These are phyloP conservation scores for Gliomastix tumulicola DNA, from an alignment of 2,329 filamentous ascomycete genomes.

Conservation along the genomic window DNA sequence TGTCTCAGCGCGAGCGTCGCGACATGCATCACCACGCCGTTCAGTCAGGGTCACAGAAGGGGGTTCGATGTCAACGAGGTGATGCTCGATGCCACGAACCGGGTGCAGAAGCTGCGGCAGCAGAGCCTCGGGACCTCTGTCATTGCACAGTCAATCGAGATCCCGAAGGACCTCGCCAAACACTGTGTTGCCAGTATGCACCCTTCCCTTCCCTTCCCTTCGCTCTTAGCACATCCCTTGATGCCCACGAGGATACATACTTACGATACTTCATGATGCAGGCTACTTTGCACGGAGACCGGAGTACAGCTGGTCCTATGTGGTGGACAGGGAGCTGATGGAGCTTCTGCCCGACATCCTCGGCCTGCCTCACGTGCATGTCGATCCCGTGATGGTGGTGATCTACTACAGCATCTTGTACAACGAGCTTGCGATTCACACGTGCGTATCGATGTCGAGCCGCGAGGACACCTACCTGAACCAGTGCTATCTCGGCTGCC, in stretches of 20 bases:
- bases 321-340: slow-evolving; percentile 15
- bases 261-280: no score
- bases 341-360: slow-evolving; percentile 19
- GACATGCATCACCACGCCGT: not conserved
- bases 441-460: not conserved
- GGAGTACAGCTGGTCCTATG: slow-evolving; percentile 15
- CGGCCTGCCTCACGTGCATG: slow-evolving; percentile 15
- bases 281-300: slow-evolving; percentile 20
- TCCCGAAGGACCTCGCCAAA: slow-evolving; percentile 17
- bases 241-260: no score
- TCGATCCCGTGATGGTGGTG: slow-evolving; percentile 17
- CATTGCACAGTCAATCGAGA: slow-evolving; percentile 14
- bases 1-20: not conserved
- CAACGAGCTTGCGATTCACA: slow-evolving; percentile 10
- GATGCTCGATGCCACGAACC: slow-evolving; percentile 18
- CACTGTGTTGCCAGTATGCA: no score
- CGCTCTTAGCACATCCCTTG: no score
- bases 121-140: slow-evolving; percentile 10
- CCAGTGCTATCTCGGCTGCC: slow-evolving; percentile 14
- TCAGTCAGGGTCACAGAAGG: no score
- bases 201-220: no score
- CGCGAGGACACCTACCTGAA: not conserved
- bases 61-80: no score
- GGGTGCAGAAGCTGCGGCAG: slow-evolving; percentile 15
- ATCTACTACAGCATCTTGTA: slow-evolving; percentile 21